Conservation (phyloP, 2,329 filamentous ascomycete genomes). For the Alternaria panax region DNA sequence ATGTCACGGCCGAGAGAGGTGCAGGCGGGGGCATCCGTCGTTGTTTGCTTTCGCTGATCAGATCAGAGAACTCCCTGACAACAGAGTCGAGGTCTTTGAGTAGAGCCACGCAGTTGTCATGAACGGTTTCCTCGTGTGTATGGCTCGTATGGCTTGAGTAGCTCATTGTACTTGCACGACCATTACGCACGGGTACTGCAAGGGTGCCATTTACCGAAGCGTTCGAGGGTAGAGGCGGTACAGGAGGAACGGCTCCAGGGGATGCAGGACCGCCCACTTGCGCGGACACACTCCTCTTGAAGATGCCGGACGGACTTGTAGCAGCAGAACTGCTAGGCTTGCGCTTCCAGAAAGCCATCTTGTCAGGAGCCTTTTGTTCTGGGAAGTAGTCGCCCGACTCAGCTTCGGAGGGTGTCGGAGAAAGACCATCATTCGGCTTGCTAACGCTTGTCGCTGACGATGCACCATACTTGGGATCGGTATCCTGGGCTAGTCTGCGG, state of each 20-base stretch:
- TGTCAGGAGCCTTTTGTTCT: constrained; percentile 59
- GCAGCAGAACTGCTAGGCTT: constrained; percentile 69
- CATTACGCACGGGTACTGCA: constrained; percentile 47
- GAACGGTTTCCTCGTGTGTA: constrained; percentile 66
- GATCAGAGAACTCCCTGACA: constrained; percentile 78
- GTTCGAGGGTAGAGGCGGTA: constrained; percentile 46
- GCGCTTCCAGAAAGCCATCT: constrained; percentile 87
- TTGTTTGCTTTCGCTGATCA: constrained; percentile 81
- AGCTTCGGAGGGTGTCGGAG: constrained; percentile 50
- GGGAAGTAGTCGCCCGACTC: constrained; percentile 65
- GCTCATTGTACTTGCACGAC: constrained; percentile 43
- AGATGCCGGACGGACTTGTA: constrained; percentile 52
- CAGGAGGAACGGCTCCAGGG: constrained; percentile 46
- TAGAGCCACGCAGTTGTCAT: constrained; percentile 85
- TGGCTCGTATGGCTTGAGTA: constrained; percentile 61
- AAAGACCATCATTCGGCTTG: constrained; percentile 39
- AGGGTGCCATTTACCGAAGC: constrained; percentile 37
- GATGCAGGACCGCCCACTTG: constrained; percentile 61
- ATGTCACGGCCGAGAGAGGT: constrained; percentile 52
- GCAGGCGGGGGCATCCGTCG: constrained; percentile 67
- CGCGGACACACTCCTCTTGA: constrained; percentile 60
- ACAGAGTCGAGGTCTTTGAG: constrained; percentile 84
- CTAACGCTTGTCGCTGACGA: constrained; percentile 45
- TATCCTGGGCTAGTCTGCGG: constrained; percentile 83
- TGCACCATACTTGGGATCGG: constrained; percentile 68